A percentile compares a stretch with the other conserved stretches of the same genome.
phyloP scores from a whole-genome alignment of 805 yeast species.

The Ogataea ganodermae region DNA sequence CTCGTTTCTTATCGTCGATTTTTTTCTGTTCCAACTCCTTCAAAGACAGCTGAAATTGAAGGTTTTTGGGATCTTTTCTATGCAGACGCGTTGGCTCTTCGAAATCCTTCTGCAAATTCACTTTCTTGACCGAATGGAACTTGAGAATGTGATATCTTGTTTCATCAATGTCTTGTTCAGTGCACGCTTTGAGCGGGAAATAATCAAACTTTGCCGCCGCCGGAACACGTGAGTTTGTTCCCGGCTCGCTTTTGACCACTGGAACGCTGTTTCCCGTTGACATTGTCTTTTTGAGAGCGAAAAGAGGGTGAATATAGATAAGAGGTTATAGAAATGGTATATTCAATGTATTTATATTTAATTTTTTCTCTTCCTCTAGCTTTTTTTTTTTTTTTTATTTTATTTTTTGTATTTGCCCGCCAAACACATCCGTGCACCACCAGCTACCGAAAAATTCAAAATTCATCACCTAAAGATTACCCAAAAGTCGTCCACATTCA shows the following conservation, averaged over 20 bases:
- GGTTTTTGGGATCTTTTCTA: conserved; percentile 88
- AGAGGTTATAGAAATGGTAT: not conserved
- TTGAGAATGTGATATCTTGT: conserved; percentile 78
- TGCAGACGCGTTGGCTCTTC: conserved; percentile 84
- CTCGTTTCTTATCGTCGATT: conserved; percentile 46
- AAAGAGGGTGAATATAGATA: not conserved
- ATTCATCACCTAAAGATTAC: no score
- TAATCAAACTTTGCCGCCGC: conserved; percentile 36
- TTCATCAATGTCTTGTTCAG: conserved; percentile 68
- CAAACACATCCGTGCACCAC: conserved; percentile 15
- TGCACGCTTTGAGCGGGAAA: conserved; percentile 70
- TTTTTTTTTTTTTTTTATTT: not conserved
- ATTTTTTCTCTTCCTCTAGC: no score
- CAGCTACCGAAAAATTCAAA: not conserved
- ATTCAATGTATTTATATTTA: no score
- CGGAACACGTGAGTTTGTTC: conserved; percentile 8
- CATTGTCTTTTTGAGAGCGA: not conserved
- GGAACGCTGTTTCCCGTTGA: not conserved
- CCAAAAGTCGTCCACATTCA: no score
- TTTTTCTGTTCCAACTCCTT: conserved; percentile 71
- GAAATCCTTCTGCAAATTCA: conserved; percentile 73
- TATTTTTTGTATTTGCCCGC: conserved; percentile 8
- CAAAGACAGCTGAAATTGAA: conserved; percentile 82
- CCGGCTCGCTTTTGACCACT: conserved; percentile 7
- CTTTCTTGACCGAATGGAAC: conserved; percentile 70